Evolutionary conservation across 805 yeast species (phyloP).

Genomic region (Groenewaldozyma salmanticensis): DNA sequence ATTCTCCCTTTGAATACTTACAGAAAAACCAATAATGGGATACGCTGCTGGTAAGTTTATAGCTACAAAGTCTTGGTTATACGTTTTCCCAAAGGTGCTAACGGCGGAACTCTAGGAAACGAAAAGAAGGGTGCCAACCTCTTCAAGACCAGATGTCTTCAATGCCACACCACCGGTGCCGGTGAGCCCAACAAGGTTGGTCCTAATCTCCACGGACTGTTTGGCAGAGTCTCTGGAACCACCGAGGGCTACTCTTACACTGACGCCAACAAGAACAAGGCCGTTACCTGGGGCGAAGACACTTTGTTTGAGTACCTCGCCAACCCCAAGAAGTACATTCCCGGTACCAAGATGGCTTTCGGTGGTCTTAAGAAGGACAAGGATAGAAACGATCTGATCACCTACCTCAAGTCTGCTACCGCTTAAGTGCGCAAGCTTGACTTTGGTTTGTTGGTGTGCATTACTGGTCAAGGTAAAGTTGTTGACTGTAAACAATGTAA

Average conservation of each 20-base stretch:
- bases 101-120: slow-evolving; percentile 41
- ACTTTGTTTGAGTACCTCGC: slow-evolving; percentile 91
- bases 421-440: slow-evolving; percentile 21
- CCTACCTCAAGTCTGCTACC: slow-evolving; percentile 54
- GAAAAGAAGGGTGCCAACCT: slow-evolving; percentile 95
- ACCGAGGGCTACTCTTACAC: slow-evolving; percentile 94
- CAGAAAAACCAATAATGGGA: too few species aligned
- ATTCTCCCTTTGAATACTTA: too few species aligned
- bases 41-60: too few species aligned
- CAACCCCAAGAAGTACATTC: slow-evolving; percentile 99
- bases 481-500: too few species aligned
- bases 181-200: slow-evolving; percentile 99
- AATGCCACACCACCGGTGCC: slow-evolving; percentile 94
- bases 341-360: slow-evolving; percentile 99
- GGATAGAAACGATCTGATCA: slow-evolving; percentile 94
- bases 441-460: too few species aligned
- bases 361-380: slow-evolving; percentile 99
- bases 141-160: slow-evolving; percentile 98
- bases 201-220: slow-evolving; percentile 93
- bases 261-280: slow-evolving; percentile 96
- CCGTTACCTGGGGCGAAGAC: slow-evolving; percentile 79
- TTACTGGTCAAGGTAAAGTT: too few species aligned
- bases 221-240: slow-evolving; percentile 86
- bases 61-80: too few species aligned
- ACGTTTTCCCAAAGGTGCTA: too few species aligned